These are phyloP conservation scores for Rhodamnia argentea DNA, from an alignment of 345 rosid species.

Conservation along the genomic window DNA sequence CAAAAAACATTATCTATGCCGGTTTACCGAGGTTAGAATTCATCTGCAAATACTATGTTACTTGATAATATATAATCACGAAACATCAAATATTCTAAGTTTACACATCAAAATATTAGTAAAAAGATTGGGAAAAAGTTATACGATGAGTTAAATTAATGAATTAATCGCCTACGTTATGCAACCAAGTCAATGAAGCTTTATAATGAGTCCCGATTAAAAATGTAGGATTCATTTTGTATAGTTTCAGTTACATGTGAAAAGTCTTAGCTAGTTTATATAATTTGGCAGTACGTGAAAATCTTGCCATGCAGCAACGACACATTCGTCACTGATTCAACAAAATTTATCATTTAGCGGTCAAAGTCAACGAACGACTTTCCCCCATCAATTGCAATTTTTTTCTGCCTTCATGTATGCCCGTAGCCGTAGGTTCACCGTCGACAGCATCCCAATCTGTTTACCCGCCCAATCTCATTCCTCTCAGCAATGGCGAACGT, in stretches of 20 bases:
- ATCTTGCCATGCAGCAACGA: not conserved
- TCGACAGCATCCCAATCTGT: not conserved
- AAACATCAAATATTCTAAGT: not conserved
- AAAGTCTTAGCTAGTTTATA: not conserved
- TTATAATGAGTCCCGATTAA: not conserved
- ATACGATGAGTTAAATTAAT: not conserved
- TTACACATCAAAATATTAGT: not conserved
- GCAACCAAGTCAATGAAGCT: not conserved
- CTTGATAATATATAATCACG: not conserved
- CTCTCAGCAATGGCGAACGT: not conserved
- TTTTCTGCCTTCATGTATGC: not conserved
- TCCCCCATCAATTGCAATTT: not conserved
- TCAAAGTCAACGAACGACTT: not conserved
- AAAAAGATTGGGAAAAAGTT: not conserved
- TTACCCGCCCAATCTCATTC: not conserved
- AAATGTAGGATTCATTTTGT: fast-evolving
- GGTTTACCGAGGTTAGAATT: fast-evolving
- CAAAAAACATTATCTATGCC: fast-evolving
- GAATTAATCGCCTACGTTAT: not conserved
- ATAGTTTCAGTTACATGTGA: not conserved
- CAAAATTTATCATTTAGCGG: not conserved
- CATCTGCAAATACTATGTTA: not conserved
- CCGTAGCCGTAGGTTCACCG: not conserved
- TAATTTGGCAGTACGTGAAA: not conserved
- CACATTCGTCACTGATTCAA: not conserved